Evolutionary conservation across 2,329 filamentous ascomycete genomes (phyloP).

Genomic region (Apiospora rasikravindrae): DNA sequence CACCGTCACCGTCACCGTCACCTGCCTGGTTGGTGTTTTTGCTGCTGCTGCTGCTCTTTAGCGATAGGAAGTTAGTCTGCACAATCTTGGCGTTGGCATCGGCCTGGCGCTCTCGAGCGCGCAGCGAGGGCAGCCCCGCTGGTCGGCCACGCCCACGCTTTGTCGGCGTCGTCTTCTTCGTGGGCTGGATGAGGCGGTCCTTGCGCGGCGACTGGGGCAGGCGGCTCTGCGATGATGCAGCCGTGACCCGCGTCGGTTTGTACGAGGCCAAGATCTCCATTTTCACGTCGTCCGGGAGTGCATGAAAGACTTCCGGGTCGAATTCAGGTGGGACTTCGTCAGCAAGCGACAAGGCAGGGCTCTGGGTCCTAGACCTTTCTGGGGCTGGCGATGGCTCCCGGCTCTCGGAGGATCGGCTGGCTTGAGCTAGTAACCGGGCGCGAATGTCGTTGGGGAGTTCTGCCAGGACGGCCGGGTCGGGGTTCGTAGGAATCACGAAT

Average conservation of each 20-base stretch:
- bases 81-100: slow-evolving; percentile 65
- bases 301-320: slow-evolving; percentile 82
- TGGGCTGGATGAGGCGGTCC: slow-evolving; percentile 53
- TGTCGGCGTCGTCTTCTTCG: slow-evolving; percentile 65
- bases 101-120: slow-evolving; percentile 54
- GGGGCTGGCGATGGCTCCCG: slow-evolving; percentile 38
- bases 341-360: slow-evolving; percentile 34
- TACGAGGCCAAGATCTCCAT: slow-evolving; percentile 83
- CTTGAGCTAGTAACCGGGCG: slow-evolving; percentile 71
- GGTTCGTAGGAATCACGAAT: slow-evolving; percentile 85
- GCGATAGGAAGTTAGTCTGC: slow-evolving; percentile 74
- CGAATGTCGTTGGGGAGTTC: slow-evolving; percentile 86
- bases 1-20: slow-evolving; percentile 35
- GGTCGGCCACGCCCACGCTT: slow-evolving; percentile 64
- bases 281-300: slow-evolving; percentile 84
- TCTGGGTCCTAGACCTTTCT: slow-evolving; percentile 46
- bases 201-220: slow-evolving; percentile 62
- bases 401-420: slow-evolving; percentile 35
- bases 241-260: slow-evolving; percentile 33
- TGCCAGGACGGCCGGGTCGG: slow-evolving; percentile 80
- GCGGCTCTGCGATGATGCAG: slow-evolving; percentile 25
- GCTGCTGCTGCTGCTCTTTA: slow-evolving; percentile 31
- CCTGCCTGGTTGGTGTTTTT: background rate
- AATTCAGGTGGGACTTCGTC: slow-evolving; percentile 72
- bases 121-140: slow-evolving; percentile 34